These are phyloP conservation scores for Colletotrichum caudatum DNA, from an alignment of 2,329 filamentous ascomycete genomes.

Conservation along the genomic window DNA sequence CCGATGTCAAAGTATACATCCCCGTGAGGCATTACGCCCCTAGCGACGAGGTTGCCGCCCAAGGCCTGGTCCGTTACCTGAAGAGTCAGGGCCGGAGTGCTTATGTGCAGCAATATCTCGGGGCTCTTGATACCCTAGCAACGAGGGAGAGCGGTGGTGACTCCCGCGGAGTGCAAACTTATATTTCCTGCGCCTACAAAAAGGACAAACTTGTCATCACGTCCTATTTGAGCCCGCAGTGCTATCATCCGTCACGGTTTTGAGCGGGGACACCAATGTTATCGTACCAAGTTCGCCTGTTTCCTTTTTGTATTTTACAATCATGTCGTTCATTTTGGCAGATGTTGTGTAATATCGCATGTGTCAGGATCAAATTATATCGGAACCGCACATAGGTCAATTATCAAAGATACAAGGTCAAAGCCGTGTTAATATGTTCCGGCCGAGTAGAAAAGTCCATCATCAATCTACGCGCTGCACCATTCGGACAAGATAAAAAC, in stretches of 20 bases:
- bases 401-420: too few species aligned
- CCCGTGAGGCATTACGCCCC: constrained; percentile 51
- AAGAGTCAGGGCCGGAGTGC: neutral
- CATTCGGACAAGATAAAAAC: too few species aligned
- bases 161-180: constrained; percentile 9
- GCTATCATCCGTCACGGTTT: constrained; percentile 12
- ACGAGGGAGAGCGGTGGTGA: neutral
- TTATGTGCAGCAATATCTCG: neutral
- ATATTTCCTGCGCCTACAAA: constrained; percentile 16
- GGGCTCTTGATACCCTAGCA: neutral
- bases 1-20: constrained; percentile 50
- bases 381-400: too few species aligned
- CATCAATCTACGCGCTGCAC: too few species aligned
- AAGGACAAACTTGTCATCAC: constrained; percentile 10
- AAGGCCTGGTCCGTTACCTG: constrained; percentile 2
- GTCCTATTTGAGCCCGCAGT: constrained; percentile 17
- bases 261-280: neutral
- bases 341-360: too few species aligned
- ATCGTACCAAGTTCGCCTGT: too few species aligned
- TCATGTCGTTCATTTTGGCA: too few species aligned
- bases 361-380: too few species aligned
- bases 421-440: too few species aligned
- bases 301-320: too few species aligned
- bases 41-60: constrained; percentile 30
- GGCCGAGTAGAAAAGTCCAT: too few species aligned